Percentiles rank a stretch among this genome's conserved stretches.
Evolutionary conservation across 441 rosid species (phyloP).

Genomic region (Metrosideros polymorpha): DNA sequence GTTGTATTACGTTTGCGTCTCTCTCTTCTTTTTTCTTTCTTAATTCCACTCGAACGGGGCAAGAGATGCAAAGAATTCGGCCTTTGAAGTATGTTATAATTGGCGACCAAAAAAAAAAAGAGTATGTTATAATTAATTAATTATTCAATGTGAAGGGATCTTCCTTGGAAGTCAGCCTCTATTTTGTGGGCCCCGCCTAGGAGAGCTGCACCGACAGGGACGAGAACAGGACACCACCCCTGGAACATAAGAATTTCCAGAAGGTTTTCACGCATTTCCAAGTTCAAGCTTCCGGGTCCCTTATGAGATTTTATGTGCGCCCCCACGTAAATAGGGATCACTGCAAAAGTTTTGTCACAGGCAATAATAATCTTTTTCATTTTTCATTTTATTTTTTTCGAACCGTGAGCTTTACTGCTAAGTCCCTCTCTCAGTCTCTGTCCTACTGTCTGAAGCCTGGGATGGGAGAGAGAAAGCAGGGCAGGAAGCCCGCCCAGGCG

Average conservation of each 20-base stretch:
- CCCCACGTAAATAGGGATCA: neutral
- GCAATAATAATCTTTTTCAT: neutral
- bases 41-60: no score
- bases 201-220: no score
- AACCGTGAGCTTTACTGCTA: neutral
- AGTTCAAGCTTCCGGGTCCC: neutral
- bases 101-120: no score
- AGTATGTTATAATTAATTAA: neutral
- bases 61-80: neutral
- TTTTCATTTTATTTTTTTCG: neutral
- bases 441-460: slow-evolving; percentile 1
- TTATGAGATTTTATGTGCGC: neutral
- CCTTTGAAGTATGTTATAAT: neutral
- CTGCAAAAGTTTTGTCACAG: neutral
- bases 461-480: slow-evolving; percentile 25
- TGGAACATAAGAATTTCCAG: neutral
- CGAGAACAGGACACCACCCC: no score
- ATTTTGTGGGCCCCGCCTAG: neutral
- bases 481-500: slow-evolving; percentile 47
- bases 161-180: neutral
- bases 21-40: neutral
- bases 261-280: neutral
- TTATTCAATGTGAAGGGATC: neutral
- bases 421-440: neutral
- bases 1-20: neutral